phyloP scores from a whole-genome alignment of 805 yeast species.

The Brettanomyces custersianus region DNA sequence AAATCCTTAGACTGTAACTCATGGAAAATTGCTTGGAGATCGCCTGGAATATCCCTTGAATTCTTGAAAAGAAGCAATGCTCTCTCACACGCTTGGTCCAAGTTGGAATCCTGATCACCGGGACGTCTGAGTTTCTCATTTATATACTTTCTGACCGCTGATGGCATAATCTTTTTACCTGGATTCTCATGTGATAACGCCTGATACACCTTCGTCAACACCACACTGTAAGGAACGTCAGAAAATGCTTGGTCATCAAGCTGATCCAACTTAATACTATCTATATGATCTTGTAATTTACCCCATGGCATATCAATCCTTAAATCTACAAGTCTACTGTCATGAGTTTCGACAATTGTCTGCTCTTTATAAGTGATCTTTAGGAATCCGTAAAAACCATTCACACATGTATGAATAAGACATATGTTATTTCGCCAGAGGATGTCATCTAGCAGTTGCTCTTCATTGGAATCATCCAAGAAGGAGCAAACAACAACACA shows the following conservation, averaged over 20 bases:
- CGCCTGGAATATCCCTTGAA: conserved; percentile 25
- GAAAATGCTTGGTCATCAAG: conserved; percentile 41
- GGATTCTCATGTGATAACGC: conserved; percentile 27
- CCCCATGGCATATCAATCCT: conserved; percentile 67
- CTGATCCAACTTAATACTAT: conserved; percentile 37
- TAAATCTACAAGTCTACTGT: conserved; percentile 48
- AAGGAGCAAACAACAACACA: conserved; percentile 34
- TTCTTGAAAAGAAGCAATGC: conserved; percentile 36
- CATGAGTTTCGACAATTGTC: conserved; percentile 71
- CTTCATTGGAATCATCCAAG: conserved; percentile 4
- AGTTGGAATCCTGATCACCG: conserved; percentile 25
- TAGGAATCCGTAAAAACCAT: conserved; percentile 61
- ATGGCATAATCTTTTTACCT: conserved; percentile 5
- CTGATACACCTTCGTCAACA: conserved; percentile 47
- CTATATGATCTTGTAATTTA: conserved; percentile 44
- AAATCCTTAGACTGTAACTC: conserved; percentile 15
- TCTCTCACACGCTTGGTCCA: conserved; percentile 27
- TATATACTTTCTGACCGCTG: conserved; percentile 13
- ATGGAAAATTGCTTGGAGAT: conserved; percentile 19
- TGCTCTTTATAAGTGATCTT: conserved; percentile 46
- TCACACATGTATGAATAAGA: conserved; percentile 37
- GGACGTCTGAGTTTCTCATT: conserved; percentile 5
- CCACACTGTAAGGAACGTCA: conserved; percentile 61
- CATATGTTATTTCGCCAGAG: conserved; percentile 44
- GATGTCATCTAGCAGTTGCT: conserved; percentile 20